Evolutionary conservation across 2,329 filamentous ascomycete species (phyloP), one percentile per base, ranked within the genome.

Genomic region (Claviceps sp.): DNA sequence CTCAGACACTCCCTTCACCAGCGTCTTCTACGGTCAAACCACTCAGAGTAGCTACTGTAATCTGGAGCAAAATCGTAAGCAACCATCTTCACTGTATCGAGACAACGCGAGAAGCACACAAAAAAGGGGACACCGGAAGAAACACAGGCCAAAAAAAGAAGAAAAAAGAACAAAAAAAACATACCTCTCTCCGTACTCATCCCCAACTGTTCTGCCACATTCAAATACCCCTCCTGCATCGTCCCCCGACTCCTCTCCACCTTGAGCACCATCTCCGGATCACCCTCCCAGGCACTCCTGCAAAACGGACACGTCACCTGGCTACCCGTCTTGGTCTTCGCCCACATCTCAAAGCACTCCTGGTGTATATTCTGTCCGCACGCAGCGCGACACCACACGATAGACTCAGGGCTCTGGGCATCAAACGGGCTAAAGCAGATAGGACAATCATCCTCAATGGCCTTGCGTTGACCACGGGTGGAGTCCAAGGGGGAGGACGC

Each of bases 241-340:
- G 66, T 55, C 5, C 60, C 60, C 3, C 72, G 68, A 0, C 63
- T 65, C 55, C 69, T 73, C 47, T 66, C 67, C 24, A 78, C 70
- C 37, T 66, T 69, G 38, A 68, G 69, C 7, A 75, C 63, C 55
- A 68, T 60, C 3, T 67, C 65, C 34, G 56, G 48, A 20, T 74
- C 73, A 1, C 67, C 71, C 56, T 74, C 67, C 81, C 81, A 84
- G 1, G 62, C 59, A 13, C 74, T 76, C 13, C 80, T 75, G 54
- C 81, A 84, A 59, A 79, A 77, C 0, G 81, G 81, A 57, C 81
- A 84, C 0, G 78, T 81, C 16, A 78, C 72, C 16, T 66, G 58
- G 5, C 61, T 61, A 4, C 22, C 43, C 43, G 45, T 47, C 59
- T 76, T 77, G 37, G 71, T 74, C 8, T 62, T 61, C 0, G 72